Evolutionary conservation across 106 monocot genomes (phyloP).

Genomic region (Phalaenopsis equestris): DNA sequence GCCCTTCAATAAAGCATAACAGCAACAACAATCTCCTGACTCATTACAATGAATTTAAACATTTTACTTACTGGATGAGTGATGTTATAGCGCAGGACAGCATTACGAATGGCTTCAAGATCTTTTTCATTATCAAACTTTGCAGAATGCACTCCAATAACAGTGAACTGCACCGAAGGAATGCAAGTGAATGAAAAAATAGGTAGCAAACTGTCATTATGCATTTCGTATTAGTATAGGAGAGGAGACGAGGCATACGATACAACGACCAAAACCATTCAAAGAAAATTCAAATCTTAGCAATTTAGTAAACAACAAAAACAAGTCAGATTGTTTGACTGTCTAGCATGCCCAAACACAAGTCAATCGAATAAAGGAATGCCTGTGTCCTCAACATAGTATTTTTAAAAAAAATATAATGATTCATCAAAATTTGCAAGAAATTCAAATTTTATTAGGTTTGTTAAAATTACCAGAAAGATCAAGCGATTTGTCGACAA

Average conservation of each 20-base stretch:
- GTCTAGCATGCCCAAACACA: too few relatives aligned
- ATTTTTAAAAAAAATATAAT: neutral
- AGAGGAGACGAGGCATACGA: neutral
- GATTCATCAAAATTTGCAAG: neutral
- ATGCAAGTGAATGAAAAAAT: neutral
- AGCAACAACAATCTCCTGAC: neutral
- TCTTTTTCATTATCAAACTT: conserved; percentile 99
- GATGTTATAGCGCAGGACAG: conserved; percentile 88
- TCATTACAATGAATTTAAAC: neutral
- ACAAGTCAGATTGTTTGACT: neutral
- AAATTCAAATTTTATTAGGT: neutral
- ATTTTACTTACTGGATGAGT: conserved; percentile 68
- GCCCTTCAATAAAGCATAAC: neutral
- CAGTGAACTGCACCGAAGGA: conserved; percentile 58
- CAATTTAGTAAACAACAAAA: neutral
- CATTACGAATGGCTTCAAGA: conserved; percentile 92
- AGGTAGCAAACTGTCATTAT: neutral
- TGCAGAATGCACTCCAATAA: conserved; percentile 97
- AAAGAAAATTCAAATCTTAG: neutral
- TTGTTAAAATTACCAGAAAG: neutral
- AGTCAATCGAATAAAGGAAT: neutral
- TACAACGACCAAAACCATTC: neutral
- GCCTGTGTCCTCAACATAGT: neutral
- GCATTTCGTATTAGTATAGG: neutral
- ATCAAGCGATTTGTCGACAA: neutral